phyloP scores from a whole-genome alignment of 2,329 filamentous ascomycete genomes.

The Fusarium dimerum region DNA sequence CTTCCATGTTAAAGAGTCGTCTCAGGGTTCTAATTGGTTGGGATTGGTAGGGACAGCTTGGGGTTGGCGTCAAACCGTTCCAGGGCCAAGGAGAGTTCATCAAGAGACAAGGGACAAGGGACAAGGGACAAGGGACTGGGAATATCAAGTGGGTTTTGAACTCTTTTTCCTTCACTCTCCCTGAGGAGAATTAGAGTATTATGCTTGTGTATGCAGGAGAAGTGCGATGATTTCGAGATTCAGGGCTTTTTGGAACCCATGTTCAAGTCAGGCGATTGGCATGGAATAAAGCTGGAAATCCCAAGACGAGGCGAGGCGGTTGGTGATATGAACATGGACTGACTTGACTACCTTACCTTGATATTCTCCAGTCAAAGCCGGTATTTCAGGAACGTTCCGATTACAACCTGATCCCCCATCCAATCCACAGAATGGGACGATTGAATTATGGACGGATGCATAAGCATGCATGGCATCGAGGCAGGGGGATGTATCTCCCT shows the following conservation, averaged over 20 bases:
- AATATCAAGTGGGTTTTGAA: neutral
- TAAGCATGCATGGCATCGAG: no score
- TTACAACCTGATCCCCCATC: no score
- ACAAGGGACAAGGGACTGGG: neutral
- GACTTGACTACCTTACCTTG: neutral
- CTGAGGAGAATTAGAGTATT: no score
- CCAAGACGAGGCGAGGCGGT: no score
- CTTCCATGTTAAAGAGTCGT: neutral
- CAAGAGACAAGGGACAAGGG: no score
- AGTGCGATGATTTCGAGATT: no score
- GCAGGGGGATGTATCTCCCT: no score
- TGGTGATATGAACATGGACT: neutral
- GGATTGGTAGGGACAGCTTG: neutral
- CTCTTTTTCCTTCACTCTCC: no score
- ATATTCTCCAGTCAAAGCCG: constrained; percentile 7
- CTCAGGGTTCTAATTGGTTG: neutral
- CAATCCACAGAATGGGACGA: neutral
- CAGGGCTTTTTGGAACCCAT: no score
- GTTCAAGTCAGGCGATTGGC: no score
- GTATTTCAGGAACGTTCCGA: constrained; percentile 18
- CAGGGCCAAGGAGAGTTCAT: neutral
- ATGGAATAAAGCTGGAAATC: no score
- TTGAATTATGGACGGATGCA: neutral
- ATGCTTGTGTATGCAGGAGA: no score
- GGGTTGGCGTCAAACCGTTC: neutral